These are phyloP conservation scores for Kurtzmaniella fragi DNA, from an alignment of 805 yeast species.

Conservation along the genomic window DNA sequence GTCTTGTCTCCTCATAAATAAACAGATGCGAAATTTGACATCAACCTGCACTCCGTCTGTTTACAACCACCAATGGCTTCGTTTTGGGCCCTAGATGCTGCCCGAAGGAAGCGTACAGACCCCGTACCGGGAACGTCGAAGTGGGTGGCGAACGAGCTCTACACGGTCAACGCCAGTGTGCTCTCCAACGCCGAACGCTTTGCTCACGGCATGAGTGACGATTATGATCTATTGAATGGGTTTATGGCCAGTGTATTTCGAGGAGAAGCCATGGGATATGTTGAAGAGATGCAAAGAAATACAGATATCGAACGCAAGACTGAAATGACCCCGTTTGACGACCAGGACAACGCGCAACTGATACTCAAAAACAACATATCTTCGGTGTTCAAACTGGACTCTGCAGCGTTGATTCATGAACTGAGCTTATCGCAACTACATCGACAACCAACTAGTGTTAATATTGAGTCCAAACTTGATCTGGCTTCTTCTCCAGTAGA, in stretches of 20 bases:
- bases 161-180: slow-evolving; percentile 33
- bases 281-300: not conserved
- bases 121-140: slow-evolving; percentile 49
- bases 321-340: no score
- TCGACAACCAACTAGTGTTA: not conserved
- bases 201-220: slow-evolving; percentile 32
- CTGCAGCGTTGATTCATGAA: no score
- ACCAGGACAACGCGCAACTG: no score
- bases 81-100: slow-evolving; percentile 32
- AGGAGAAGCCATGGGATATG: slow-evolving; percentile 4
- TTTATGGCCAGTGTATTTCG: slow-evolving; percentile 32
- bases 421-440: no score
- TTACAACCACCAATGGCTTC: slow-evolving; percentile 4
- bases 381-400: no score
- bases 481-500: not conserved
- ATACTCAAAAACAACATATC: no score
- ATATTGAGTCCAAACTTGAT: not conserved
- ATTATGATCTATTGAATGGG: slow-evolving; percentile 37
- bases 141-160: slow-evolving; percentile 45
- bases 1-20: no score
- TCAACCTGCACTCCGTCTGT: not conserved
- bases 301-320: no score
- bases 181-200: slow-evolving; percentile 33
- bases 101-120: slow-evolving; percentile 18
- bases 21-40: slow-evolving; percentile 6